Conservation (phyloP, 306 rosid genomes). For the Bauhinia variegata region DNA sequence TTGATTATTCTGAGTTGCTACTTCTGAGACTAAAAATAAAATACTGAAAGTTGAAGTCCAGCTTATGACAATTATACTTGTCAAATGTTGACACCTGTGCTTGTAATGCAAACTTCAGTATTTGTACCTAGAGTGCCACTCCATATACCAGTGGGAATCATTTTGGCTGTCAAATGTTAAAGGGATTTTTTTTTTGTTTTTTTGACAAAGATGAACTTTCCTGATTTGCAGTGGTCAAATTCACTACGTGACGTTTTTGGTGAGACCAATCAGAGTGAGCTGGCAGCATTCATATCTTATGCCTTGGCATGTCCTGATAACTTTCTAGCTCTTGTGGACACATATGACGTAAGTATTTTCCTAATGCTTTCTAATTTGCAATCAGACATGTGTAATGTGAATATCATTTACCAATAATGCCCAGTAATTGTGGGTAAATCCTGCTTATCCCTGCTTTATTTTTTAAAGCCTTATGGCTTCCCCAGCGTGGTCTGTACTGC, state of each 20-base stretch:
- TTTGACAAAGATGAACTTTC: neutral
- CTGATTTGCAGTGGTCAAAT: slow-evolving; percentile 68
- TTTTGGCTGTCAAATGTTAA: no score
- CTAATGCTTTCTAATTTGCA: slow-evolving; percentile 20
- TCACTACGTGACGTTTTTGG: slow-evolving; percentile 64
- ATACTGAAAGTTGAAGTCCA: no score
- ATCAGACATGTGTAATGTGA: slow-evolving; percentile 3
- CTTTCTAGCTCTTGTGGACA: slow-evolving; percentile 98
- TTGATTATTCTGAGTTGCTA: no score
- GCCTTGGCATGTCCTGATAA: slow-evolving; percentile 89
- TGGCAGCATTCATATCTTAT: slow-evolving; percentile 93
- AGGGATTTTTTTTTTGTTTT: no score
- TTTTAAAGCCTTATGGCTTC: slow-evolving; percentile 15
- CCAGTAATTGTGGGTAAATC: slow-evolving; percentile 20
- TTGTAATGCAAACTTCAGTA: slow-evolving; percentile 3
- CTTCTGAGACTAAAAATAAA: no score
- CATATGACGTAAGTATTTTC: slow-evolving; percentile 81
- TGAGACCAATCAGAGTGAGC: slow-evolving; percentile 96
- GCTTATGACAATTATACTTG: neutral
- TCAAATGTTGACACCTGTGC: neutral
- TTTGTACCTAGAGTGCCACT: neutral
- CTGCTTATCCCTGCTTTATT: slow-evolving; percentile 26
- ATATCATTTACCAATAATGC: slow-evolving; percentile 19
- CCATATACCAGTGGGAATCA: neutral
- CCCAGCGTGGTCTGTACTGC: neutral